Percentiles rank a stretch among this genome's conserved stretches.
Conservation (phyloP, 2,329 filamentous ascomycete genomes). For the Fusarium nanum region DNA sequence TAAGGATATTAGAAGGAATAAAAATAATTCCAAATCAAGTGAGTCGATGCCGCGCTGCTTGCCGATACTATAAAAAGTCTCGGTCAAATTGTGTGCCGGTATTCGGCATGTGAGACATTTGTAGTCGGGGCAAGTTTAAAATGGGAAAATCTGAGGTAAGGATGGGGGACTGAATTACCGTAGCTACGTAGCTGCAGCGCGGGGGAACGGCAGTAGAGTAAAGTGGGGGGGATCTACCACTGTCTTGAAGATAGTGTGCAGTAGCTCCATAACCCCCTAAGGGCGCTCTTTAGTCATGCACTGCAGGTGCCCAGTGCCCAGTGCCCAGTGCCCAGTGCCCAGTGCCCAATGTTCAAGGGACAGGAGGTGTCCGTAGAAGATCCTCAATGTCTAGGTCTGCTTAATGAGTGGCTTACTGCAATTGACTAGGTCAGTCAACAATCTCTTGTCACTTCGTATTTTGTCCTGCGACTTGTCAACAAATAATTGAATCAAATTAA, state of each 20-base stretch:
- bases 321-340: background rate
- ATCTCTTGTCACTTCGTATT: background rate
- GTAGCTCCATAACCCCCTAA: constrained; percentile 7
- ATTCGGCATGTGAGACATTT: constrained; percentile 27
- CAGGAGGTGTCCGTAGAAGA: background rate
- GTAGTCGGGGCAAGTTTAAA: constrained; percentile 14
- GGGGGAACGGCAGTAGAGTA: constrained; percentile 23
- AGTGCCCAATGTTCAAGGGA: background rate
- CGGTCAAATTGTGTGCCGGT: constrained; percentile 16
- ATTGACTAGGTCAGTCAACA: background rate
- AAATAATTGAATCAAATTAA: constrained; percentile 9
- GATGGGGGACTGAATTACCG: background rate
- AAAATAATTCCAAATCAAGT: background rate
- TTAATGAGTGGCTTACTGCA: background rate
- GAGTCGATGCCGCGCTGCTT: background rate
- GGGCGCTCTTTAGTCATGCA: background rate
- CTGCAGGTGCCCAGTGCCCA: background rate
- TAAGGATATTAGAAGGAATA: background rate
- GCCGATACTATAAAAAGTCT: constrained; percentile 1
- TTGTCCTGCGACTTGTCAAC: background rate
- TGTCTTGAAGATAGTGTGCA: constrained; percentile 4
- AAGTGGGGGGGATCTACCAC: constrained; percentile 23
- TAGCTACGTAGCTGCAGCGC: constrained; percentile 16
- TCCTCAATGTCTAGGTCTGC: background rate
- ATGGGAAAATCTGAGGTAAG: constrained; percentile 1